Conservation (phyloP, 768 basidiomycete genomes). For the Lentinula aciculospora region DNA sequence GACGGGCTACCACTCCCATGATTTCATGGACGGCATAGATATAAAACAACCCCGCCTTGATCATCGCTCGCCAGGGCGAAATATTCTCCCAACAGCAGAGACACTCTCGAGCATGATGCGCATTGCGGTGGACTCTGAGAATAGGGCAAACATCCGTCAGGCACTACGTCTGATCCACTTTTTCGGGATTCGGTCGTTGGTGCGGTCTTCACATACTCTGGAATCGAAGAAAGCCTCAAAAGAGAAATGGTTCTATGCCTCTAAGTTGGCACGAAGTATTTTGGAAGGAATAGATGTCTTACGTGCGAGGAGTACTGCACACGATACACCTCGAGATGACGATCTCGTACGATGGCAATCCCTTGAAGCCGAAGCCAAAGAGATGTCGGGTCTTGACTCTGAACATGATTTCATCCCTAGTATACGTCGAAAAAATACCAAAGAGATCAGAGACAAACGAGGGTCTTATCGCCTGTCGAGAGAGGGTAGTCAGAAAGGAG, state of each 20-base stretch:
- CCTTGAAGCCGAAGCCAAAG: constrained; percentile 11
- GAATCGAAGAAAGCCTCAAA: constrained; percentile 28
- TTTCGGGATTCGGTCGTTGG: constrained; percentile 34
- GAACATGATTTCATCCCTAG: constrained; percentile 8
- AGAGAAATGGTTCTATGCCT: constrained; percentile 32
- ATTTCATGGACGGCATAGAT: constrained; percentile 46
- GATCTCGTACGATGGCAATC: constrained; percentile 13
- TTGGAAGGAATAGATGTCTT: constrained; percentile 34
- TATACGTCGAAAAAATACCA: neutral
- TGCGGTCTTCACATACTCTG: constrained; percentile 17
- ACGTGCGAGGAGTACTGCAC: constrained; percentile 8
- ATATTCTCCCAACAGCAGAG: constrained; percentile 43
- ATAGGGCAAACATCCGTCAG: constrained; percentile 49
- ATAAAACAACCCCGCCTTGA: constrained; percentile 31
- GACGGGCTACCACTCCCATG: constrained; percentile 57
- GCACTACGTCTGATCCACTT: constrained; percentile 52
- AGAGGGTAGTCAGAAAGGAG: neutral
- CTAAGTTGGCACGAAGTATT: constrained; percentile 44
- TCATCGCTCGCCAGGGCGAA: constrained; percentile 35
- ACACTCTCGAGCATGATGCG: constrained; percentile 53
- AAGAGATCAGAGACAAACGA: neutral
- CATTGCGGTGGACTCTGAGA: constrained; percentile 48
- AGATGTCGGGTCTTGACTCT: constrained; percentile 7
- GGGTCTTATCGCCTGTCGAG: neutral
- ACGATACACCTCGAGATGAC: constrained; percentile 6